Evolutionary conservation across 163 green algal species (phyloP).

Genomic region (Chlorella variabilis): DNA sequence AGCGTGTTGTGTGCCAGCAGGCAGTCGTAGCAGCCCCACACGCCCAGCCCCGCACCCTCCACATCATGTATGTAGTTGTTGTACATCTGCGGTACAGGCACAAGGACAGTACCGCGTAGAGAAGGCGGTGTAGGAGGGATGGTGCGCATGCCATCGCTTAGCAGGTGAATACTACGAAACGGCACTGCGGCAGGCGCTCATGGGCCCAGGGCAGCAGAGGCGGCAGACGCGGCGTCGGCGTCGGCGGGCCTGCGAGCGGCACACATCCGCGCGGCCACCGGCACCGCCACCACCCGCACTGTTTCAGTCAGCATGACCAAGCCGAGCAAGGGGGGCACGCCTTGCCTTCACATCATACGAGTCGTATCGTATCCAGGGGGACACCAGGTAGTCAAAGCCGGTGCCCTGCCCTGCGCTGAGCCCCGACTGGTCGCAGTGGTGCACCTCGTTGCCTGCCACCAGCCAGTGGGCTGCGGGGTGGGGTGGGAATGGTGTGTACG

Average conservation of each 20-base stretch:
- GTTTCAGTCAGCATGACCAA: too few relatives aligned
- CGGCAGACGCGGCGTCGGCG: too few relatives aligned
- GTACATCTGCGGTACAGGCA: conserved; percentile 1
- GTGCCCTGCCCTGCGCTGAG: conserved; percentile 26
- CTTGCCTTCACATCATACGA: conserved; percentile 22
- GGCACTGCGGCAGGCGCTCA: too few relatives aligned
- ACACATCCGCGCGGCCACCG: too few relatives aligned
- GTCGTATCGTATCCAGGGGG: conserved; percentile 29
- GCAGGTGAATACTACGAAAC: too few relatives aligned
- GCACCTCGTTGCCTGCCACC: neutral
- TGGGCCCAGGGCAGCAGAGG: too few relatives aligned
- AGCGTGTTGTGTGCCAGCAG: conserved; percentile 29
- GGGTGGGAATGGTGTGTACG: neutral
- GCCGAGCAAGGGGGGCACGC: neutral
- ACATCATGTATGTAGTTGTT: conserved; percentile 17
- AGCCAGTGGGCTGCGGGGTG: conserved; percentile 10
- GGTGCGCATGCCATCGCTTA: too few relatives aligned
- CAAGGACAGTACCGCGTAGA: too few relatives aligned
- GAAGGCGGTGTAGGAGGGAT: too few relatives aligned
- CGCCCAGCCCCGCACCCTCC: conserved; percentile 4
- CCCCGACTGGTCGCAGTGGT: neutral
- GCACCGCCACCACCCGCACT: too few relatives aligned
- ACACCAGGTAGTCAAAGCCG: conserved; percentile 12
- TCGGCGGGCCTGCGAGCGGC: too few relatives aligned
- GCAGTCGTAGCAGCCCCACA: conserved; percentile 35